phyloP scores from a whole-genome alignment of 352 stramenopile genomes.

The Globisporangium radiosum region DNA sequence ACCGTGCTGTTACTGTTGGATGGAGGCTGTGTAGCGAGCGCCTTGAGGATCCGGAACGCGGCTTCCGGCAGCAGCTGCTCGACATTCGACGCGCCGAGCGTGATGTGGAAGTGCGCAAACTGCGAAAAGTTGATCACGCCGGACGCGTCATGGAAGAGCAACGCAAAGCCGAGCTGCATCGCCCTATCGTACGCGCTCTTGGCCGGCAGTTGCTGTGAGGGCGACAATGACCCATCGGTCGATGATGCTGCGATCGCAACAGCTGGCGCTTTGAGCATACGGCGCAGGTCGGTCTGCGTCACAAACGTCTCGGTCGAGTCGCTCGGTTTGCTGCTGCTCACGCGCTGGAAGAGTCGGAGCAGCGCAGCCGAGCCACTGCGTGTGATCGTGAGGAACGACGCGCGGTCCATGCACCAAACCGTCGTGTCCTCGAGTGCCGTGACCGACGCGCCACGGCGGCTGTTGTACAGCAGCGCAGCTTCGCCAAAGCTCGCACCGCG shows the following conservation, averaged over 20 bases:
- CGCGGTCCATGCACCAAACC: slow-evolving; percentile 91
- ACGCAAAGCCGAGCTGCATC: slow-evolving; percentile 46
- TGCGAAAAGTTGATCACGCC: slow-evolving; percentile 84
- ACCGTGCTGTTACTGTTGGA: not conserved
- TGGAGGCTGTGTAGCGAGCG: slow-evolving; percentile 13
- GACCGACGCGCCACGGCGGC: slow-evolving; percentile 89
- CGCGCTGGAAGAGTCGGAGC: slow-evolving; percentile 66
- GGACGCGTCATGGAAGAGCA: slow-evolving; percentile 69
- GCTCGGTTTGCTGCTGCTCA: slow-evolving; percentile 33
- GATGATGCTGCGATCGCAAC: not conserved
- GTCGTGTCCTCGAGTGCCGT: slow-evolving; percentile 80
- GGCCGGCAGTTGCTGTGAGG: slow-evolving; percentile 13
- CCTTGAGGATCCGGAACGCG: slow-evolving; percentile 67
- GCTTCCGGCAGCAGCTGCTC: slow-evolving; percentile 74
- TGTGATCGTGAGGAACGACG: slow-evolving; percentile 81
- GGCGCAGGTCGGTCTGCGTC: slow-evolving; percentile 43
- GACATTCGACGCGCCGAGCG: slow-evolving; percentile 52
- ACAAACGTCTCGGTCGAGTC: slow-evolving; percentile 47
- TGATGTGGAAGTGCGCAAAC: slow-evolving; percentile 87
- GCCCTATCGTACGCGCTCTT: slow-evolving; percentile 39
- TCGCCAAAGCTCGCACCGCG: slow-evolving; percentile 89
- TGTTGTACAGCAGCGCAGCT: slow-evolving; percentile 96
- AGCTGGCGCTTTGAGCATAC: slow-evolving; percentile 41
- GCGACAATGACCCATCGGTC: not conserved
- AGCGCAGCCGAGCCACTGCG: slow-evolving; percentile 71